Conservation (phyloP, 1,139 yeast species). For the Taiozyma onychis region DNA sequence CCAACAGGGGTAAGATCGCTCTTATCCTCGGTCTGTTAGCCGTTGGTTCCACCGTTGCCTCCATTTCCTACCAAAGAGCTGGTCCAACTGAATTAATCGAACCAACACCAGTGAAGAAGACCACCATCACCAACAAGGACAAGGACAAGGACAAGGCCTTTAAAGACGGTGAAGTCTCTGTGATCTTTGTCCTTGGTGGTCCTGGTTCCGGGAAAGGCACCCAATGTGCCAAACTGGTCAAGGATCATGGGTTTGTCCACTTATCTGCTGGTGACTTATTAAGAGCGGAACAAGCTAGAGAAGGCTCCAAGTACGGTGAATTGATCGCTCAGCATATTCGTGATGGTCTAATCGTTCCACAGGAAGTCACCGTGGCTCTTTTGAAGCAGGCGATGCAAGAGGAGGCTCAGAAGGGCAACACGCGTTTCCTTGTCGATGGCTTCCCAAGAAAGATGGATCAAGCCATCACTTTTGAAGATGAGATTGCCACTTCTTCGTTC, state of each 20-base stretch:
- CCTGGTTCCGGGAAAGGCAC: slow-evolving; percentile 96
- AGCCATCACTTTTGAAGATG: slow-evolving; percentile 83
- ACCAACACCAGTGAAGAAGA: slow-evolving; percentile 24
- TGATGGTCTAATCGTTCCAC: slow-evolving; percentile 92
- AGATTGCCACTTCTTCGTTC: slow-evolving; percentile 69
- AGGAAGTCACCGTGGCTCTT: slow-evolving; percentile 85
- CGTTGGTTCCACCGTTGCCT: slow-evolving; percentile 42
- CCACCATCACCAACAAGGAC: too few species aligned
- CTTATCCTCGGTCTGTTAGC: slow-evolving; percentile 29
- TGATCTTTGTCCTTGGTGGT: slow-evolving; percentile 81
- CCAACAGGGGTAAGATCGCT: slow-evolving; percentile 25
- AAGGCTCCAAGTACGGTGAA: slow-evolving; percentile 80
- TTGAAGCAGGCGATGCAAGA: slow-evolving; percentile 73
- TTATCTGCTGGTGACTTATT: slow-evolving; percentile 92
- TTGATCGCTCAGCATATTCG: slow-evolving; percentile 77
- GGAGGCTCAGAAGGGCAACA: slow-evolving; percentile 42
- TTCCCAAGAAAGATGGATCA: slow-evolving; percentile 99
- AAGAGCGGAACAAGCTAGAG: slow-evolving; percentile 83
- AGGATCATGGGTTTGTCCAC: slow-evolving; percentile 78
- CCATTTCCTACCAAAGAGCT: slow-evolving; percentile 39
- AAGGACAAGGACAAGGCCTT: slow-evolving; percentile 32
- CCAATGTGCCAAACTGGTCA: slow-evolving; percentile 81
- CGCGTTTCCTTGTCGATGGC: slow-evolving; percentile 80
- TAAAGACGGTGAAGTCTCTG: slow-evolving; percentile 59
- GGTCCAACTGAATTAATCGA: slow-evolving; percentile 45